These are phyloP conservation scores for Hemileccinum rubropunctum DNA, from an alignment of 768 basidiomycete species.

Conservation along the genomic window DNA sequence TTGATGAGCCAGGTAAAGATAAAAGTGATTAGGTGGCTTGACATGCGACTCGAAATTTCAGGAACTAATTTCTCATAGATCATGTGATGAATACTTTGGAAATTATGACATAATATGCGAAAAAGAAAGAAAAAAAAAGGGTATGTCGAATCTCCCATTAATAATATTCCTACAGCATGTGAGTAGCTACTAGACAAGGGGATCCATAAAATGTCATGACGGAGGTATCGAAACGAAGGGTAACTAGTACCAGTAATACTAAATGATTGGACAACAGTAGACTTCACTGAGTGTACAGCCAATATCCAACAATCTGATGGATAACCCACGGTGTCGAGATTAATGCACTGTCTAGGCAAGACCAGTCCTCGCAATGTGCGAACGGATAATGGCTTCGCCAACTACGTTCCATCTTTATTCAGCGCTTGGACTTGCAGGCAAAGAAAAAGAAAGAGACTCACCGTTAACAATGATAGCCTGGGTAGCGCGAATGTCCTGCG, in stretches of 20 bases:
- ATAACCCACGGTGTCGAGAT: conserved; percentile 1
- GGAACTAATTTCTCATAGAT: conserved; percentile 10
- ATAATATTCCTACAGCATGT: conserved; percentile 18
- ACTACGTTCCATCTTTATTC: conserved; percentile 35
- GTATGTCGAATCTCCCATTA: neutral
- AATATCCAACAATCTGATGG: conserved; percentile 14
- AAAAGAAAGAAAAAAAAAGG: neutral
- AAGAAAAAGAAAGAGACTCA: conserved; percentile 27
- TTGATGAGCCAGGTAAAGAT: conserved; percentile 9
- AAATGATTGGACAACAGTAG: conserved; percentile 15
- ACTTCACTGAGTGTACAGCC: conserved; percentile 7
- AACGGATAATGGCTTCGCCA: conserved; percentile 65
- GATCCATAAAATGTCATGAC: conserved; percentile 16
- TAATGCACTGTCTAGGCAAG: conserved; percentile 23
- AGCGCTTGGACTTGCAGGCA: neutral
- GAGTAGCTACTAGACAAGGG: conserved; percentile 20
- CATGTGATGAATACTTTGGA: conserved; percentile 6
- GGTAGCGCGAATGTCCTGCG: conserved; percentile 63
- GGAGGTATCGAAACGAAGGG: conserved; percentile 27
- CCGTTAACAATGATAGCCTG: conserved; percentile 64
- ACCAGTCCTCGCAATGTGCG: conserved; percentile 57
- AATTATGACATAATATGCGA: no score
- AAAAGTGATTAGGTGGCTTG: conserved; percentile 1
- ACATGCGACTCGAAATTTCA: conserved; percentile 7
- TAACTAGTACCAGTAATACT: conserved; percentile 25